A percentile compares a stretch with the other conserved stretches of the same genome.
Conservation (phyloP, 305 asterid species). For the Solanum aculeatissimum region DNA sequence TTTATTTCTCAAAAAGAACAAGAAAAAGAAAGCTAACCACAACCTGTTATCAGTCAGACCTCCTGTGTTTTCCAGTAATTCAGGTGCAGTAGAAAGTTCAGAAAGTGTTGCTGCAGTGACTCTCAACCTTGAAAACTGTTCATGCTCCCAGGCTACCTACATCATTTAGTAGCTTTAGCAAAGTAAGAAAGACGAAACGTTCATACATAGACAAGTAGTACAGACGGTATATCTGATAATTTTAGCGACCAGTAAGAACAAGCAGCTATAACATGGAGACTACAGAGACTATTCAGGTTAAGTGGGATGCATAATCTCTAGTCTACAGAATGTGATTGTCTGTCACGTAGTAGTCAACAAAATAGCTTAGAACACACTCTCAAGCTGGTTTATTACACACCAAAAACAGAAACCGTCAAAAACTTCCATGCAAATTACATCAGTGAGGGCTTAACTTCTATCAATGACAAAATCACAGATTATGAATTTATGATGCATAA, state of each 20-base stretch:
- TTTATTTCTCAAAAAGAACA: not conserved
- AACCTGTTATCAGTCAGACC: conserved; percentile 76
- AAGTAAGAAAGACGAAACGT: not conserved
- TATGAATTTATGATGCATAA: not conserved
- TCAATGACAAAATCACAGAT: not conserved
- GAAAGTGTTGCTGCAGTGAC: conserved; percentile 91
- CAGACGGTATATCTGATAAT: not conserved
- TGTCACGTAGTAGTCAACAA: not conserved
- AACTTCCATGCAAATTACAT: not conserved
- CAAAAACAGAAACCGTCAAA: not conserved
- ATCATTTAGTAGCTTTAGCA: conserved; percentile 25
- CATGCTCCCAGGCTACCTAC: conserved; percentile 99
- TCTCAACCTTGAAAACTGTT: conserved; percentile 81
- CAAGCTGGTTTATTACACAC: not conserved
- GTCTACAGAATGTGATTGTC: not conserved
- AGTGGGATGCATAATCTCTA: not conserved
- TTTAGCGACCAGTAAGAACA: not conserved
- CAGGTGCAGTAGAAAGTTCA: conserved; percentile 68
- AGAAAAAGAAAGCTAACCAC: not conserved
- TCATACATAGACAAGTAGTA: not conserved
- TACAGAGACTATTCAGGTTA: not conserved
- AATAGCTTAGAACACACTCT: not conserved
- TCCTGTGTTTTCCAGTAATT: conserved; percentile 66
- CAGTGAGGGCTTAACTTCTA: not conserved
- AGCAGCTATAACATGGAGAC: not conserved